These are phyloP conservation scores for Arthrobotrys iridis DNA, from an alignment of 2,329 filamentous ascomycete species.

Conservation along the genomic window DNA sequence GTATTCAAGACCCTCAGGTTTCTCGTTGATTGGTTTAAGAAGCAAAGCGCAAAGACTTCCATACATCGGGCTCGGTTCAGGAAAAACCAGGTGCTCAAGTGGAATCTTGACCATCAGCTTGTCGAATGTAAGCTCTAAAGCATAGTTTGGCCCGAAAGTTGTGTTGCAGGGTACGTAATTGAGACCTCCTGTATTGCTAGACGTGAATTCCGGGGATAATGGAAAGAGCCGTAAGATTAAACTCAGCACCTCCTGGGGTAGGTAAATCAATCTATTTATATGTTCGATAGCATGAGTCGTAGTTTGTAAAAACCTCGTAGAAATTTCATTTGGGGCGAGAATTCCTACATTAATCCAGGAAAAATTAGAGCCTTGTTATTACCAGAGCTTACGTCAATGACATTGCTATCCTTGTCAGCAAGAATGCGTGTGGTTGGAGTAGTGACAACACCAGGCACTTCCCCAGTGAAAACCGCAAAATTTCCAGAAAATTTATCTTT, in stretches of 20 bases:
- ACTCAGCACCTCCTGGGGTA: conserved; percentile 1
- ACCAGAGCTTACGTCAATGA: no score
- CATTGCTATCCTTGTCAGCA: background rate
- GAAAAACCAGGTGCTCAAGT: background rate
- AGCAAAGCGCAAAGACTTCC: background rate
- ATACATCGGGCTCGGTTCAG: background rate
- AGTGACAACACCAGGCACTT: background rate
- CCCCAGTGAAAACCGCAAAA: conserved; percentile 11
- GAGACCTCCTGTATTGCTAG: background rate
- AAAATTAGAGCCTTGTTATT: background rate
- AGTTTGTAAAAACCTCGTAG: no score
- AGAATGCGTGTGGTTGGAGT: background rate
- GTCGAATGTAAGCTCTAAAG: background rate
- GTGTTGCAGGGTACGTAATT: conserved; percentile 7
- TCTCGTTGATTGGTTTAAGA: background rate
- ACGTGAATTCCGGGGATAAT: background rate
- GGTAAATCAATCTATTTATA: conserved; percentile 1
- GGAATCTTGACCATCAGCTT: background rate
- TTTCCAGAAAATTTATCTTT: conserved; percentile 20
- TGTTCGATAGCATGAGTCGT: background rate
- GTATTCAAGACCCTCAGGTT: background rate
- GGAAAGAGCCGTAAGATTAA: background rate
- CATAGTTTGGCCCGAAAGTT: background rate
- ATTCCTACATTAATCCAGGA: background rate
- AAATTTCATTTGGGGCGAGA: background rate